Base-by-base conservation (phyloP, 139 green algal genomes). In the Gonium pectorale region DNA sequence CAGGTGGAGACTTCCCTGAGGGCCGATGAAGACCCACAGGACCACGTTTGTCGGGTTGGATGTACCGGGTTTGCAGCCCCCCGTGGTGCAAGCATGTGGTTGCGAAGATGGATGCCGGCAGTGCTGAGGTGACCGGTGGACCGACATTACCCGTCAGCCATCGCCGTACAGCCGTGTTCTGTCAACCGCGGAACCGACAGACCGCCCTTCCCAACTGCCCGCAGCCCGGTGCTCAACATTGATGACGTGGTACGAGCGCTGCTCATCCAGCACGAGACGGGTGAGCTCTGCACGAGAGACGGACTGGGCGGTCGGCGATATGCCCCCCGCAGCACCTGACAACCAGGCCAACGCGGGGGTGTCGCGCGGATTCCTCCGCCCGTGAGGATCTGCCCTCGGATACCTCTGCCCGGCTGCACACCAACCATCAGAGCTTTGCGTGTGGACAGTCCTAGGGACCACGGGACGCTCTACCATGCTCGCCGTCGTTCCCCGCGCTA, bases 161-260 rank as follows among this genome's bases (percentile, higher is more conserved):
- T 41, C 60, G 21, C 27, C 60, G 27, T 9, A 35, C 29, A 67
- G n/a, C 60, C n/a, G n/a, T 13, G 35, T 35, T 49, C 64, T 35
- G 21, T 35, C 35, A 2, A 49, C 35, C 35, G 35, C 35, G 35
- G n/a, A n/a, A n/a, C n/a, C n/a, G n/a, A n/a, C n/a, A n/a, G n/a
- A n/a, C n/a, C n/a, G n/a, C n/a, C 35, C 64, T 31, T 46, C 64
- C 35, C 35, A 33, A 8, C 41, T 27, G 1, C n/a, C 66, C 67
- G 59, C 49, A 86, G 81, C 60, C 83, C 75, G 3, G 68, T 90
- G 21, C 81, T 90, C 37, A 90, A 90, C 63, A 74, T 90, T 11
- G 77, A 88, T 33, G 74, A 88, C 19, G 87, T 90, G 29, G 68
- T 90, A 15, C 37, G 44, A 24, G 67, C 67, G 22, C 75, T 90